Evolutionary conservation across 2,329 filamentous ascomycete genomes (phyloP).

Genomic region (Colletotrichum sojae): DNA sequence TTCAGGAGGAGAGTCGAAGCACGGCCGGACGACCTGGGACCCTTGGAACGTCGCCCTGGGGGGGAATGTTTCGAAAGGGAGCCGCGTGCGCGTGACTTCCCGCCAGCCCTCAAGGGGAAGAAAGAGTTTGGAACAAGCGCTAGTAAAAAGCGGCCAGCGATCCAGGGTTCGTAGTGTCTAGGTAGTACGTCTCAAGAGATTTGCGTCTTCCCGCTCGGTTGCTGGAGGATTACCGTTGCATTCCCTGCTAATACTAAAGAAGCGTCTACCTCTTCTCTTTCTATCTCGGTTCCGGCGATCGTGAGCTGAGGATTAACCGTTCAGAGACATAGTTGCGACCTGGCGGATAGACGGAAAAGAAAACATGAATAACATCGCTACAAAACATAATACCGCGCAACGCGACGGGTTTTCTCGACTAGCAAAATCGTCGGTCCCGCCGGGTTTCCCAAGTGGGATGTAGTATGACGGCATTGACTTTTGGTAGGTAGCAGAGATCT

Average conservation of each 20-base stretch:
- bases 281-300: not conserved
- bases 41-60: slow-evolving; percentile 14
- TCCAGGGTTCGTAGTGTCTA: slow-evolving; percentile 25
- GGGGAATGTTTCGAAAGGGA: slow-evolving; percentile 38
- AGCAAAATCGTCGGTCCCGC: slow-evolving; percentile 32
- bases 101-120: slow-evolving; percentile 6
- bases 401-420: slow-evolving; percentile 12
- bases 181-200: slow-evolving; percentile 24
- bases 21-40: slow-evolving; percentile 20
- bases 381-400: not conserved
- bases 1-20: slow-evolving; percentile 11
- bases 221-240: not conserved
- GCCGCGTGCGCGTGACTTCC: slow-evolving; percentile 31
- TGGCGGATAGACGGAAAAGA: not conserved
- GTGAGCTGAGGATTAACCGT: slow-evolving; percentile 11
- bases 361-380: not conserved
- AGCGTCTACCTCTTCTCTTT: not conserved
- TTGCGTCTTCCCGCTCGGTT: slow-evolving; percentile 15
- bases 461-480: slow-evolving; percentile 39
- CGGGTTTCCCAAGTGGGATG: slow-evolving; percentile 22
- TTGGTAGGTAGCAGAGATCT: slow-evolving; percentile 9
- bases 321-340: slow-evolving; percentile 7
- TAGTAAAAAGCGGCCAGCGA: slow-evolving; percentile 2
- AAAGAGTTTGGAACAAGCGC: slow-evolving; percentile 24
- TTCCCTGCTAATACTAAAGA: slow-evolving; percentile 9